Evolutionary conservation across 1,284 basidiomycete species (phyloP).

Genomic region (Cystobasidiaceae sp.): DNA sequence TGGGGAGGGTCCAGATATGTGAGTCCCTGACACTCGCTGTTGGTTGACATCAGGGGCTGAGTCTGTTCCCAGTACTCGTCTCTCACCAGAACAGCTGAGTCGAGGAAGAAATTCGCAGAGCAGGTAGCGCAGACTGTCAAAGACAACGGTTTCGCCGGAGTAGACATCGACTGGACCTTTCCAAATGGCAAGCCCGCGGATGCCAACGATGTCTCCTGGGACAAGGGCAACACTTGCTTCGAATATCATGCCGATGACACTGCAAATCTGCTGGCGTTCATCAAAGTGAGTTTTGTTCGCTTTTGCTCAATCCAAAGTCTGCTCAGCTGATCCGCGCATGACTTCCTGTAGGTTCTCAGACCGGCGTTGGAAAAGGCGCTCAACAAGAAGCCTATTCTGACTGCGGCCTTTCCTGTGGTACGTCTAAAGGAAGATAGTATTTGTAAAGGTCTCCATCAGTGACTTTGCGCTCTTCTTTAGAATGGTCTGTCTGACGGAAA

Average conservation of each 20-base stretch:
- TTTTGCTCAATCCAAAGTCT: background rate
- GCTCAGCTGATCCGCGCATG: background rate
- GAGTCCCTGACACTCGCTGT: background rate
- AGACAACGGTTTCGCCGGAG: background rate
- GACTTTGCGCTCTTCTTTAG: background rate
- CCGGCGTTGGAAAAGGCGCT: background rate
- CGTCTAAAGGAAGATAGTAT: background rate
- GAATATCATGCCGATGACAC: background rate
- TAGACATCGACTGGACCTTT: constrained; percentile 13
- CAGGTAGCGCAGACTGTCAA: background rate
- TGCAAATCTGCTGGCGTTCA: background rate
- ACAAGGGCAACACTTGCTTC: constrained; percentile 9
- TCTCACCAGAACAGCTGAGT: background rate
- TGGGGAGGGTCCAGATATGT: background rate
- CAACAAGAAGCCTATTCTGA: constrained; percentile 1
- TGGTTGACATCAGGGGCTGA: background rate
- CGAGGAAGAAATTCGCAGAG: background rate
- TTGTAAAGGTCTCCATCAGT: background rate
- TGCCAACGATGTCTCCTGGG: background rate
- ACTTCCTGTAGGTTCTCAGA: constrained; percentile 3
- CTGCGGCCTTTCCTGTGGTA: constrained; percentile 21
- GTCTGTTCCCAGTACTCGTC: background rate
- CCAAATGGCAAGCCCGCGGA: background rate
- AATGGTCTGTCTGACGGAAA: constrained; percentile 2
- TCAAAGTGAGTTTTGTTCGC: constrained; percentile 2